Conservation (phyloP, 805 yeast genomes). For the Candida hispaniensis region DNA sequence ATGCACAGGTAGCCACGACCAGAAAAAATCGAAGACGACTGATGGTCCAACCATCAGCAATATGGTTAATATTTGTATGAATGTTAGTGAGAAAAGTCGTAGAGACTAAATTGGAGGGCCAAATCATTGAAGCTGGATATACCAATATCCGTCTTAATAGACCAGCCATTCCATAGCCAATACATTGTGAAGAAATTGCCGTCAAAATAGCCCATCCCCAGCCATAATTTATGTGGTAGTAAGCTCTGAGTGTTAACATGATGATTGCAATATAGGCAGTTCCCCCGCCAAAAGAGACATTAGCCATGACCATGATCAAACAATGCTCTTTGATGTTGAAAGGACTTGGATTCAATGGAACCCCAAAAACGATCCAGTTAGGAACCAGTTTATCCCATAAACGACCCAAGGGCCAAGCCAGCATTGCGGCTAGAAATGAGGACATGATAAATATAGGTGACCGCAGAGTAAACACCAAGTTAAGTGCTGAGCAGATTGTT, state of each 20-base stretch:
- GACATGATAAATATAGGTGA: slow-evolving; percentile 44
- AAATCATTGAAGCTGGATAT: slow-evolving; percentile 53
- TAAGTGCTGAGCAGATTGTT: slow-evolving; percentile 47
- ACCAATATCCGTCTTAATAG: slow-evolving; percentile 47
- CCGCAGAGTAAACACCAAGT: slow-evolving; percentile 49
- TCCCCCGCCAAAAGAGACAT: slow-evolving; percentile 34
- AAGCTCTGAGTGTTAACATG: slow-evolving; percentile 40
- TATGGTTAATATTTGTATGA: slow-evolving; percentile 39
- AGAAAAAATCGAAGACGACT: slow-evolving; percentile 42
- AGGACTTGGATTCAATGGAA: slow-evolving; percentile 48
- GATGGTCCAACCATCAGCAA: slow-evolving; percentile 52
- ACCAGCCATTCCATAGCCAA: slow-evolving; percentile 64
- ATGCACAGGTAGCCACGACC: slow-evolving; percentile 32
- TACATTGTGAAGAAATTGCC: slow-evolving; percentile 45
- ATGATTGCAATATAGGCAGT: slow-evolving; percentile 51
- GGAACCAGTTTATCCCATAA: slow-evolving; percentile 37
- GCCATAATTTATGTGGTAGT: slow-evolving; percentile 35
- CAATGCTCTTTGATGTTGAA: slow-evolving; percentile 56
- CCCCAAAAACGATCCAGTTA: slow-evolving; percentile 25
- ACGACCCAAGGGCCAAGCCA: slow-evolving; percentile 55
- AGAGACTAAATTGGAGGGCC: slow-evolving; percentile 60
- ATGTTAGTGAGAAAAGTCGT: slow-evolving; percentile 47
- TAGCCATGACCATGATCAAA: slow-evolving; percentile 43
- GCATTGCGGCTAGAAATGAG: slow-evolving; percentile 46
- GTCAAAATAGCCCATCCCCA: slow-evolving; percentile 47